phyloP scores from a whole-genome alignment of 208 protist species.

The Blechomonas ayalai region DNA sequence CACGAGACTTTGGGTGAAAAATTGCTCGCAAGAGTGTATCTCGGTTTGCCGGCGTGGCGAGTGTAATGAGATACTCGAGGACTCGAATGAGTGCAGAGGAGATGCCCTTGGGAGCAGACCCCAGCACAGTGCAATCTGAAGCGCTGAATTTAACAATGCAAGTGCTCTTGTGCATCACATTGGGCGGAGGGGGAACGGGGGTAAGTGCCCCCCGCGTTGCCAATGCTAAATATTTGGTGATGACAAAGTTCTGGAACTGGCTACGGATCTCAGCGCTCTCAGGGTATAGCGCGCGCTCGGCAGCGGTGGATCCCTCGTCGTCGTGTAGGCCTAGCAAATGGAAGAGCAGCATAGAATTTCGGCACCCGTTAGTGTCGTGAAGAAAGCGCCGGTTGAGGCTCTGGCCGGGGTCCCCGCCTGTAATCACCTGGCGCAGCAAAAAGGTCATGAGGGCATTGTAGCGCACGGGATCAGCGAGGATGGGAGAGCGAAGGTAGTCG shows the following conservation, averaged over 20 bases:
- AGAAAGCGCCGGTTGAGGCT: slow-evolving; percentile 5
- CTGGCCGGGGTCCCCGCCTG: slow-evolving; percentile 1
- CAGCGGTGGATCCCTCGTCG: slow-evolving; percentile 39
- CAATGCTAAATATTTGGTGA: slow-evolving; percentile 55
- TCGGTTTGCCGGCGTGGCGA: slow-evolving; percentile 33
- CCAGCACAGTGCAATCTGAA: background rate
- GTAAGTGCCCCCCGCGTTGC: slow-evolving; percentile 26
- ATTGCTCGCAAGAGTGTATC: slow-evolving; percentile 46
- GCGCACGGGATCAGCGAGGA: slow-evolving; percentile 45
- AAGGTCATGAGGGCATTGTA: slow-evolving; percentile 73
- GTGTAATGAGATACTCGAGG: slow-evolving; percentile 46
- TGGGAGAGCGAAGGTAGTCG: slow-evolving; percentile 45
- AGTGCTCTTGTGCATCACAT: slow-evolving; percentile 6
- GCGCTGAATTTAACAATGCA: slow-evolving; percentile 39
- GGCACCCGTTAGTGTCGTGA: slow-evolving; percentile 23
- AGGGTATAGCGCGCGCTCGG: slow-evolving; percentile 31
- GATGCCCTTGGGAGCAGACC: slow-evolving; percentile 34
- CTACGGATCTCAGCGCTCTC: slow-evolving; percentile 35
- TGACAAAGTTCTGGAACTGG: slow-evolving; percentile 58
- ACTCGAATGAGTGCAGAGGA: slow-evolving; percentile 46
- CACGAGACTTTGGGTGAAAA: slow-evolving; percentile 49
- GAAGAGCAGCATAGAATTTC: slow-evolving; percentile 48
- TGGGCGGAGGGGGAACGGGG: slow-evolving; percentile 31
- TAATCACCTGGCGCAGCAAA: slow-evolving; percentile 46
- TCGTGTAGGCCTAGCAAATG: slow-evolving; percentile 68